Conservation (phyloP, 2,329 filamentous ascomycete genomes). For the Hypoxylon sp. region DNA sequence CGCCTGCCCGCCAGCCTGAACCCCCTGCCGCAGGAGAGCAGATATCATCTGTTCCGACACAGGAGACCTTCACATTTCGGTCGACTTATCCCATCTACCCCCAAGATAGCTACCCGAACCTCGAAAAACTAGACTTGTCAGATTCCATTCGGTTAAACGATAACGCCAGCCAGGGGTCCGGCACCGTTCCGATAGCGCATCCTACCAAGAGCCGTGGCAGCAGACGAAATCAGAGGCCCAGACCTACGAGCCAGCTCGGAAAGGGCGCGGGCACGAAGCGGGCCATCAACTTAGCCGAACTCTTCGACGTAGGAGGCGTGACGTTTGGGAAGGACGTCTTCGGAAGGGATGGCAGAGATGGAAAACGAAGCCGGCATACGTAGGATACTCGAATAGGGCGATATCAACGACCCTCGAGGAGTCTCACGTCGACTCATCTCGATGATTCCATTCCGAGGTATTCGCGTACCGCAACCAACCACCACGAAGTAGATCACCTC, state of each 20-base stretch:
- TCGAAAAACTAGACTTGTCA: constrained; percentile 67
- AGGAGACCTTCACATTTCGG: constrained; percentile 74
- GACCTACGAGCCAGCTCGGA: constrained; percentile 57
- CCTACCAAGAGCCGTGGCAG: constrained; percentile 38
- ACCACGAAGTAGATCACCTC: not conserved
- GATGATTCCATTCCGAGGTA: not conserved
- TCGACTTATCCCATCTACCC: constrained; percentile 69
- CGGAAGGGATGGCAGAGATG: constrained; percentile 52
- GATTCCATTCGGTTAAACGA: constrained; percentile 56
- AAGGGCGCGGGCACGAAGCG: constrained; percentile 75
- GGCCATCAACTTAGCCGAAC: constrained; percentile 75
- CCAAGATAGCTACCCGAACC: constrained; percentile 63
- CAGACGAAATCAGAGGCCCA: constrained; percentile 38
- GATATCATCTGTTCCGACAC: constrained; percentile 60
- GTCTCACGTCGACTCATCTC: not conserved
- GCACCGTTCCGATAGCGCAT: constrained; percentile 42
- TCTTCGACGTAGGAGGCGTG: constrained; percentile 74
- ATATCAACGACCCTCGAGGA: not conserved
- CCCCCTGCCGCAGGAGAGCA: constrained; percentile 36
- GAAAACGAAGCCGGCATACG: constrained; percentile 60
- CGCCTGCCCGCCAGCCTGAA: constrained; percentile 33
- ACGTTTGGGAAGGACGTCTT: constrained; percentile 68
- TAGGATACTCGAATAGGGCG: too few relatives aligned
- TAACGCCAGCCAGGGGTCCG: constrained; percentile 42
- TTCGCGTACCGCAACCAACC: not conserved